phyloP scores from a whole-genome alignment of 2,329 filamentous ascomycete genomes.

The Arthroderma sp. region DNA sequence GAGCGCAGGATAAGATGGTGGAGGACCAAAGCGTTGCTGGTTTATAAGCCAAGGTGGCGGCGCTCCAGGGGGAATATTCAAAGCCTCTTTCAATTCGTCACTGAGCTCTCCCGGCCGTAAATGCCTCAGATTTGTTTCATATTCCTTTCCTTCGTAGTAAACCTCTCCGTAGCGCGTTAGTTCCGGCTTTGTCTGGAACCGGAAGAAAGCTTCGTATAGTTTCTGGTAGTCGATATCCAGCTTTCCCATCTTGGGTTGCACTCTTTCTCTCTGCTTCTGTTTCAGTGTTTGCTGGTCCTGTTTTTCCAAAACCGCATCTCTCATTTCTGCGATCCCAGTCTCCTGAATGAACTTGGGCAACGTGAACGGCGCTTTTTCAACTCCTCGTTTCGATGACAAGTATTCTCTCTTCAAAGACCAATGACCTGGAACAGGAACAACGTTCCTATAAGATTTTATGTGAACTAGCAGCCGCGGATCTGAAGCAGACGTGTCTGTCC shows the following conservation, averaged over 20 bases:
- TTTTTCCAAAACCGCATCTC: conserved; percentile 89
- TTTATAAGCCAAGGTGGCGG: conserved; percentile 97
- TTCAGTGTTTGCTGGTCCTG: conserved; percentile 84
- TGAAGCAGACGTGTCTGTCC: conserved; percentile 86
- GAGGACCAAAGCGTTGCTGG: conserved; percentile 84
- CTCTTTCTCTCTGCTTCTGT: conserved; percentile 88
- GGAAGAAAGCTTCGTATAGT: conserved; percentile 95
- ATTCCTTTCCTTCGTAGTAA: conserved; percentile 99
- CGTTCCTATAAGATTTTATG: conserved; percentile 89
- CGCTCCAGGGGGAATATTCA: conserved; percentile 84
- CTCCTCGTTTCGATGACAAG: conserved; percentile 87
- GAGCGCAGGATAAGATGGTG: conserved; percentile 87
- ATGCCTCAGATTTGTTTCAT: conserved; percentile 85
- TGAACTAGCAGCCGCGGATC: conserved; percentile 83
- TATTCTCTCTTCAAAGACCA: conserved; percentile 97
- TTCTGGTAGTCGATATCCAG: conserved; percentile 98
- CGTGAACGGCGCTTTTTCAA: conserved; percentile 87
- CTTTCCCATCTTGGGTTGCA: conserved; percentile 91
- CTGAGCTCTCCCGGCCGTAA: conserved; percentile 80
- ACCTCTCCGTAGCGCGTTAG: conserved; percentile 92
- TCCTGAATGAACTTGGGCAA: conserved; percentile 95
- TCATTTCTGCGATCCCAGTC: conserved; percentile 95
- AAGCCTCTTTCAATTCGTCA: conserved; percentile 77
- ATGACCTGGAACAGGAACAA: conserved; percentile 84
- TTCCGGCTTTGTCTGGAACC: conserved; percentile 90